A percentile compares a stretch with the other conserved stretches of the same genome.
These are phyloP conservation scores for Phytophthora fragariae DNA, from an alignment of 352 stramenopile genomes.

Conservation along the genomic window DNA sequence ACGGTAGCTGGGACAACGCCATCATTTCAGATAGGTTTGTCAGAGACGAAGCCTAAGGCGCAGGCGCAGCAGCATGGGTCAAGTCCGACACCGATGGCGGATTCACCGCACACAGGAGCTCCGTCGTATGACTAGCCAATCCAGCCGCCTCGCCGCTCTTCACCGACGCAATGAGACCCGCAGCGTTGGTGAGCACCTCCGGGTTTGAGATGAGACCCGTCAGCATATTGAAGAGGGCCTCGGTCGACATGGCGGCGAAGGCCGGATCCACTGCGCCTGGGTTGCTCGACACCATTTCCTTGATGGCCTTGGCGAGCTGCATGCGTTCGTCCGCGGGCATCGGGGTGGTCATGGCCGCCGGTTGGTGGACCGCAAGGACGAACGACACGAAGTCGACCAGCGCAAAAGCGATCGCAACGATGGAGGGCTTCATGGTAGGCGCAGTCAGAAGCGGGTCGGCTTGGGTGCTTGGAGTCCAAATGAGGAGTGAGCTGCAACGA, in stretches of 20 bases:
- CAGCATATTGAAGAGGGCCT: slow-evolving; percentile 18
- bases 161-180: slow-evolving; percentile 4
- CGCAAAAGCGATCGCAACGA: slow-evolving; percentile 3
- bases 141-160: not conserved
- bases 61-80: too few relatives aligned
- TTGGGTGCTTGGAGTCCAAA: slow-evolving; percentile 3
- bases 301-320: slow-evolving; percentile 24
- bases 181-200: not conserved
- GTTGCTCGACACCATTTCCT: slow-evolving; percentile 11
- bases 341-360: not conserved
- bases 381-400: slow-evolving; percentile 12
- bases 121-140: slow-evolving; percentile 3
- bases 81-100: too few relatives aligned
- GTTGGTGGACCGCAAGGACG: slow-evolving; percentile 10
- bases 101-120: not conserved
- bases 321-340: slow-evolving; percentile 13
- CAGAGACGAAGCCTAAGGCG: too few relatives aligned
- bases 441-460: not conserved
- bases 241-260: slow-evolving; percentile 3
- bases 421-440: slow-evolving; percentile 5
- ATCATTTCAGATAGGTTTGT: too few relatives aligned
- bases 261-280: not conserved
- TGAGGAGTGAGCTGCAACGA: not conserved
- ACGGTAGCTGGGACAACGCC: too few relatives aligned
- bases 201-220: slow-evolving; percentile 6